Conservation (phyloP, 805 yeast species). For the Candida suzukii region DNA sequence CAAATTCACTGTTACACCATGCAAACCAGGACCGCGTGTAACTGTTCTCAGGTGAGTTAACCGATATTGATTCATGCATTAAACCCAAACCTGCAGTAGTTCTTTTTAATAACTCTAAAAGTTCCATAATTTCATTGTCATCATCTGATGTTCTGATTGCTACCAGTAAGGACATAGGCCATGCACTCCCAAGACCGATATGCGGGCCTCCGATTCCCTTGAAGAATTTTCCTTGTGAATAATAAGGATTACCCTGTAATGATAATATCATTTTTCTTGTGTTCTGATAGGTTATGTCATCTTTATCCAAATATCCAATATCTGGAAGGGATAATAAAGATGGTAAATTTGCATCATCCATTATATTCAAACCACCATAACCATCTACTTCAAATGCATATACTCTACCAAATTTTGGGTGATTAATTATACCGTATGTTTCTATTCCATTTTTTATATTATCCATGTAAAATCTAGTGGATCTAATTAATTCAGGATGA, state of each 20-base stretch:
- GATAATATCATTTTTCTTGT: constrained; percentile 72
- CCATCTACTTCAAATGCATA: constrained; percentile 90
- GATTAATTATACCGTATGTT: constrained; percentile 57
- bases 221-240: constrained; percentile 51
- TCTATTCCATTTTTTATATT: constrained; percentile 49
- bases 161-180: constrained; percentile 86
- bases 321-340: constrained; percentile 77
- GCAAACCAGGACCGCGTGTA: constrained; percentile 89
- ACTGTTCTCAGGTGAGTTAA: constrained; percentile 41
- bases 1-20: constrained; percentile 92
- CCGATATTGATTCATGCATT: constrained; percentile 78
- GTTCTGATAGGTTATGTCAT: constrained; percentile 62
- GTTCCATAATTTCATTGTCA: constrained; percentile 55
- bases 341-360: constrained; percentile 93
- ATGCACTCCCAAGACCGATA: constrained; percentile 70
- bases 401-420: constrained; percentile 65
- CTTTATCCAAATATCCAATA: constrained; percentile 48
- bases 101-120: constrained; percentile 42
- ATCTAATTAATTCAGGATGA: constrained; percentile 19
- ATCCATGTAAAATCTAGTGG: constrained; percentile 30
- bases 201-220: constrained; percentile 91
- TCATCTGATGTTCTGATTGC: constrained; percentile 68
- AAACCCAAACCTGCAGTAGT: constrained; percentile 72
- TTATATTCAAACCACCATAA: constrained; percentile 60
- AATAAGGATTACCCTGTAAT: constrained; percentile 73